Base-by-base conservation (phyloP, 2,329 filamentous ascomycete genomes). In the Colletotrichum lentis region DNA sequence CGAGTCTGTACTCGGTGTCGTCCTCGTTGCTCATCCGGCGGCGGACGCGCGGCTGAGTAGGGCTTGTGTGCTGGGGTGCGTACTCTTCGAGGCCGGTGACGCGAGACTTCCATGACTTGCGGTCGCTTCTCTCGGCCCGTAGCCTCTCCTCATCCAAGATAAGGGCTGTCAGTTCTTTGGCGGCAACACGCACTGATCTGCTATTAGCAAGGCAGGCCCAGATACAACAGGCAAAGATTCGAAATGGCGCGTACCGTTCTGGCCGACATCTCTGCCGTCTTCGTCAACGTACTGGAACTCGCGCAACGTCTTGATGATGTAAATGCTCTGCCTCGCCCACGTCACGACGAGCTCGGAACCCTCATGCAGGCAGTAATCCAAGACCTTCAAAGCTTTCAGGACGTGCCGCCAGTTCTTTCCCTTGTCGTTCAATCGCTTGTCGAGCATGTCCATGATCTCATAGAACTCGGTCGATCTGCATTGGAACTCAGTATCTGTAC, bases 321-420 rank as follows among this genome's bases (percentile, higher is more conserved):
- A 99, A 72, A 97, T 90, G 78, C 97, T 98, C 83, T 98, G 96
- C 76, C 94, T 91, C 71, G 94, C 94, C 96, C 96, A 99, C 5
- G 95, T 97, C 58, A 99, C 96, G 41, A 97, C 93, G 71, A 97
- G 83, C 80, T 98, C 96, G 0, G 94, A 97, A 55, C 96, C 96
- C 79, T 99, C 96, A 78, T 99, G 96, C 65, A 99, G 85, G 81
- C 94, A 97, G 81, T 99, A 99, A 80, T 99, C 96, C 66, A 98
- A 86, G 61, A 99, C 96, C 79, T 99, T 99, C 73, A 99, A 85
- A 49, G 96, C 96, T 81, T 99, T 99, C 69, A 99, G 84, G 14
- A 99, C 96, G 78, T 99, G 96, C 74, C 96, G 90, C 96, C 96
- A 99, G 79, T 99, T 99, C 86, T 98, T 99, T 77, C 96, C 96